Evolutionary conservation across 2,329 filamentous ascomycete species (phyloP), one percentile per base, ranked within the genome.

Genomic region (Lecanicillium sp.): DNA sequence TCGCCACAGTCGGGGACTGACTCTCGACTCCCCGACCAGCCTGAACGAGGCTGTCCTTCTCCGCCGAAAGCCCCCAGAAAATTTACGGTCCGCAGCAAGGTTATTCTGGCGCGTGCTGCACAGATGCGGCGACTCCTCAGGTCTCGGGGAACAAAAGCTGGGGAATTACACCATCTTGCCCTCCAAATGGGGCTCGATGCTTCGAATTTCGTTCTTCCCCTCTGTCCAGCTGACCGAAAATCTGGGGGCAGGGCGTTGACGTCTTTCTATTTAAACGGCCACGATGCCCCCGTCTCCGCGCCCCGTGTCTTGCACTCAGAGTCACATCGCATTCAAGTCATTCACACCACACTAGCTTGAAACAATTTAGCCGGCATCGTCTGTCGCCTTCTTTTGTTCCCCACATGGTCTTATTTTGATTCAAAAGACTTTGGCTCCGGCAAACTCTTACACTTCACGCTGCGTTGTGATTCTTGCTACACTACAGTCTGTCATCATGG

Each of bases 131-230:
- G 9, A 9, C 26, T 5, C n/a, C n/a, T n/a, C n/a, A n/a, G n/a
- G n/a, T n/a, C 14, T 43, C 29, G 33, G 35, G 43, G 32, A 20
- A 35, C 15, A 48, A 47, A 40, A 40, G 27, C 44, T 41, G 44
- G 44, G 44, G 44, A 40, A 40, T 41, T 20, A 23, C 33, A 11
- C 24, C 17, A 35, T 48, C 26, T 5, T 41, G 15, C 21, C 29
- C 24, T 20, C 11, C 20, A 27, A 41, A 19, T 21, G 37, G 44
- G 29, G 29, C 36, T 20, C 11, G 11, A 15, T 35, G 11, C 21
- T 19, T 27, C 21, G 3, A 35, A 35, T 35, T 41, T 26, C 35
- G 19, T 35, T 15, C 23, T 27, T 7, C 24, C 19, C 29, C 35
- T 11, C 21, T 11, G 12, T 11, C 21, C 44, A 41, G 36, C 44